phyloP scores from a whole-genome alignment of 345 rosid genomes.

The Pistacia integerrima region DNA sequence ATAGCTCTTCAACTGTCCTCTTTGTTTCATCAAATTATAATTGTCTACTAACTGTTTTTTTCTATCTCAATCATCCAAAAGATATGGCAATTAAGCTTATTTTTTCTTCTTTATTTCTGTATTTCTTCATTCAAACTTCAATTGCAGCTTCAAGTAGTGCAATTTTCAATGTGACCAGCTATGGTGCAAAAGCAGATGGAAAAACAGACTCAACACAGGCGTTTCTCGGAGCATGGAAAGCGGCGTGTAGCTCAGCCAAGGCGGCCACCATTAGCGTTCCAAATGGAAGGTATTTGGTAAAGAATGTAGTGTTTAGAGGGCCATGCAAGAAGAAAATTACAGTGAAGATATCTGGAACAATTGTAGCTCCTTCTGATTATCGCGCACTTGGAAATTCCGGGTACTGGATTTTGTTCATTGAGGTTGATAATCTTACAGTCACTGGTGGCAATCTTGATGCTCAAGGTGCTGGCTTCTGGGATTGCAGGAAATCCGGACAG shows the following conservation, averaged over 20 bases:
- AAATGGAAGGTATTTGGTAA: conserved; percentile 44
- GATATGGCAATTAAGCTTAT: not conserved
- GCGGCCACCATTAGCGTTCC: conserved; percentile 58
- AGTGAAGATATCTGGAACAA: conserved; percentile 45
- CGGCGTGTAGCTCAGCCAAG: conserved; percentile 47
- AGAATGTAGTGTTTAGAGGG: conserved; percentile 41
- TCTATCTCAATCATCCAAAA: not conserved
- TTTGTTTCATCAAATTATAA: no score
- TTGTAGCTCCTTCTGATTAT: conserved; percentile 50
- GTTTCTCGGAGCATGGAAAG: conserved; percentile 51
- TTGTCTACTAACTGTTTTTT: no score
- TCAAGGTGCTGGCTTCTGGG: conserved; percentile 47
- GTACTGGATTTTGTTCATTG: conserved; percentile 45
- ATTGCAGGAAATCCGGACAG: conserved; percentile 27
- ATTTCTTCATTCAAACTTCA: conserved; percentile 15
- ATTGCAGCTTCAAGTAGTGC: conserved; percentile 15
- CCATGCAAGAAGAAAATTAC: conserved; percentile 47
- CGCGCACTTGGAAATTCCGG: conserved; percentile 39
- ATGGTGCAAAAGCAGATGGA: conserved; percentile 60
- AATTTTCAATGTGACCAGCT: conserved; percentile 28
- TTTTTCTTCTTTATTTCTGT: not conserved
- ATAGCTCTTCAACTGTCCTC: no score
- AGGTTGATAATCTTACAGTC: conserved; percentile 39
- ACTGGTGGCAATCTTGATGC: conserved; percentile 52
- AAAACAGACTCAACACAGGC: conserved; percentile 53